Evolutionary conservation across 768 basidiomycete species (phyloP), one percentile per base, ranked within the genome.

Genomic region (Lentinula raphanica): DNA sequence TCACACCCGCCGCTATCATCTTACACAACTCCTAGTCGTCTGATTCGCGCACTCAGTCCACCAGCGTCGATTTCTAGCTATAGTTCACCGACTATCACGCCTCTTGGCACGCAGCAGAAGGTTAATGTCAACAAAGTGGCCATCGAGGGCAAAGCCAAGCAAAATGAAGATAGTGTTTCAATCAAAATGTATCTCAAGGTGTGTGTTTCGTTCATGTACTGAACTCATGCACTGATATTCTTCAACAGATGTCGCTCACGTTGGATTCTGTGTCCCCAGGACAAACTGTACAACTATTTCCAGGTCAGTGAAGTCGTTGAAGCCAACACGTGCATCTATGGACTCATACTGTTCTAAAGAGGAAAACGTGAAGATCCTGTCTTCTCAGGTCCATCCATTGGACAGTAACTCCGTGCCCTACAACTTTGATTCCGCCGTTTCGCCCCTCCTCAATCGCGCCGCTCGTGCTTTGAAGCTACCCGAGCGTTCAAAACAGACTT

Each of bases 131-230:
- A 87, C 48, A 85, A 87, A 51, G 78, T 91, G 31, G 84, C 83
- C 23, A 82, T 92, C 49, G 87, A 90, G 65, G 90, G 89, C 29
- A 86, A 83, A 69, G 83, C 84, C 21, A 86, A 82, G 69, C 79
- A 80, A 56, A 82, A 79, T 1, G 74, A 80, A 45, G 86, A 89
- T 65, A 86, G 83, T 38, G 87, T 82, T 35, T 73, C 81, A 17
- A 80, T 92, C 51, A 85, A 78, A 63, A 84, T 91, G 78, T 92
- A 88, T 71, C 77, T 92, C 62, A 92, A 88, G 77, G 90, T 88
- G 59, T 46, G 70, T 64, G n/a, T n/a, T n/a, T n/a, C n/a, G n/a
- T n/a, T n/a, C n/a, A n/a, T n/a, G n/a, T n/a, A n/a, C n/a, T n/a
- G n/a, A n/a, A n/a, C n/a, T n/a, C n/a, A n/a, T n/a, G n/a, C n/a